Base-by-base conservation (phyloP, 495 filamentous ascomycete species). In the Tirmania nivea region DNA sequence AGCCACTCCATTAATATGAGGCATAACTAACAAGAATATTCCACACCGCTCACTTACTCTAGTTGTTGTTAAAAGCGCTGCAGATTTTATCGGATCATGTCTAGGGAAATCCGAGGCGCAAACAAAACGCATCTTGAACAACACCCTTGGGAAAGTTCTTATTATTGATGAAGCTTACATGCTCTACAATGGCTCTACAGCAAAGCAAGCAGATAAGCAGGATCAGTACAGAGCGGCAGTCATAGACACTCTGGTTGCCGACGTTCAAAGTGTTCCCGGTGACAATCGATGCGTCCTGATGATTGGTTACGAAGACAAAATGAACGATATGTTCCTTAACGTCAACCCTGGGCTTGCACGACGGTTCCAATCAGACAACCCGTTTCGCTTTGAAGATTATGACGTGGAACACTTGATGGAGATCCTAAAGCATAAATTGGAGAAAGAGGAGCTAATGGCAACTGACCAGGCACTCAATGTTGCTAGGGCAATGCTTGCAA, bases 261-360 rank as follows among this genome's bases (percentile, higher is more conserved):
- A 88, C 54, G 77, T 90, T 0, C 84, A 88, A 52, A 83, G 76
- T 56, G 72, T 72, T 0, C 79, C 83, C 0, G 79, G 80, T 0
- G 83, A 86, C 37, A 82, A 88, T 63, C 72, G 79, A 10, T 88
- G 83, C 53, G 80, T 88, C 0, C 65, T 90, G 0, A 70, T 88
- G 0, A 68, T 87, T 0, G 84, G 84, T 0, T 87, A 90, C 64
- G 73, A 81, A 55, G 75, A 80, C 14, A 67, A 81, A 58, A 84
- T 88, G 76, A 69, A 73, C 50, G 63, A 69, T 4, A 86, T 90
- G 82, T 83, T 90, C 56, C 78, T 79, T 52, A 80, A 83, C 50
- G 78, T 79, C 55, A 90, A 90, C 55, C 81, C 82, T 0, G 84
- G 83, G 0, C 69, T 90, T 1, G 67, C 63, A 5, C 71, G 84